Percentiles rank a stretch among this genome's conserved stretches.
Conservation (phyloP, 352 stramenopile species). For the Phytopythium litorale region DNA sequence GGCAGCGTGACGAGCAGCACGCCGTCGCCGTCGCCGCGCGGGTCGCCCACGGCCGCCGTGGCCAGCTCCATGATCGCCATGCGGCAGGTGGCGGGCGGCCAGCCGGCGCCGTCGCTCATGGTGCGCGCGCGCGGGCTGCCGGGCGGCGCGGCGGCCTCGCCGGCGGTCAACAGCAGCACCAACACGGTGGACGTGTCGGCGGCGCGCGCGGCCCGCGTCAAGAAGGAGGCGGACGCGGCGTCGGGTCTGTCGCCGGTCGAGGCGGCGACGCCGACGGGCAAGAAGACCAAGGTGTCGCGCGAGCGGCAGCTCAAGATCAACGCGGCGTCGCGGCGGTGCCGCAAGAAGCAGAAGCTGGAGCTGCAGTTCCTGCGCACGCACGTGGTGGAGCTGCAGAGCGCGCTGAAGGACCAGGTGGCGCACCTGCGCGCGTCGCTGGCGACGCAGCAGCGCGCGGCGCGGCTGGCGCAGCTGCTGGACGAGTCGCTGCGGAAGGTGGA, state of each 20-base stretch:
- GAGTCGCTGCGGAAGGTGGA: slow-evolving; percentile 71
- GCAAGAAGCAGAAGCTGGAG: slow-evolving; percentile 87
- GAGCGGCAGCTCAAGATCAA: slow-evolving; percentile 89
- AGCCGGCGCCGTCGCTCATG: slow-evolving; percentile 16
- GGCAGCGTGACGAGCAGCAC: slow-evolving; percentile 1
- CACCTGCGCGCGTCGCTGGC: slow-evolving; percentile 32
- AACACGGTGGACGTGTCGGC: slow-evolving; percentile 33
- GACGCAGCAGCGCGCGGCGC: slow-evolving; percentile 41
- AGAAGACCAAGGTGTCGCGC: slow-evolving; percentile 83
- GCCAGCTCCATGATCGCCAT: slow-evolving; percentile 74
- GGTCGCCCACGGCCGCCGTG: slow-evolving; percentile 44
- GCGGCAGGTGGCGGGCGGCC: slow-evolving; percentile 21
- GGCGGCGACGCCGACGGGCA: slow-evolving; percentile 16
- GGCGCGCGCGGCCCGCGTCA: slow-evolving; percentile 9
- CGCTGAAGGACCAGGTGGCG: slow-evolving; percentile 62
- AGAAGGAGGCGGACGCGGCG: slow-evolving; percentile 21
- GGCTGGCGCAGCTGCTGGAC: slow-evolving; percentile 59
- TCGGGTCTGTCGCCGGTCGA: neutral
- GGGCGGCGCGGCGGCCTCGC: neutral
- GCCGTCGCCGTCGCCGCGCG: slow-evolving; percentile 16
- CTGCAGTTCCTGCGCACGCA: slow-evolving; percentile 82
- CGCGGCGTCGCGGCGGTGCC: slow-evolving; percentile 68
- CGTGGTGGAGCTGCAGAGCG: slow-evolving; percentile 73
- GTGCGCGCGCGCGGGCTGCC: slow-evolving; percentile 12
- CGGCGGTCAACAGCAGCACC: slow-evolving; percentile 16